Base-by-base conservation (phyloP, 2,329 filamentous ascomycete genomes). In the Scolecobasidium constrictum region DNA sequence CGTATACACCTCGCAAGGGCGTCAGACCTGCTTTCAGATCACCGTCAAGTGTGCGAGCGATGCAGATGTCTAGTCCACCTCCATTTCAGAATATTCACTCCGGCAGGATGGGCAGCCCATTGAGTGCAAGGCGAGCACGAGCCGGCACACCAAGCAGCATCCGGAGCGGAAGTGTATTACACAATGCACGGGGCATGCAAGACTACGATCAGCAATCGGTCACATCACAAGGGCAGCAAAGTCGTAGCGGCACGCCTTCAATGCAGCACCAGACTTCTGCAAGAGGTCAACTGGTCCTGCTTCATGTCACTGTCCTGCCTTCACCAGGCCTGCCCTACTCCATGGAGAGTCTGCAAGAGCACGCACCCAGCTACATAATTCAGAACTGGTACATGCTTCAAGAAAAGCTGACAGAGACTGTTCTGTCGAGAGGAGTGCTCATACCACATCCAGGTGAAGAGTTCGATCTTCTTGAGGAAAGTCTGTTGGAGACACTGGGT, bases 401-500 rank as follows among this genome's bases (percentile, higher is more conserved):
- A 49, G 78, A 83, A 42, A 80, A 82, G 46, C 68, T 85, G 3
- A 77, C 77, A 2, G 82, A 86, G 40, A 85, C 82, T 0, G 77
- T 87, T 9, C 71, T 83, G 49, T 74, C 83, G 54, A 73, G 85
- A 17, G 85, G 83, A 2, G 71, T 92, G 23, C 65, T 92, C 35
- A 71, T 92, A 5, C 77, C 83, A 2, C 86, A 92, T 55, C 85
- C 85, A 1, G 76, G 84, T 50, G 81, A 81, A 44, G 84, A 88
- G 56, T 90, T 84, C 53, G 84, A 88, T 58, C 64, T 86, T 44
- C 71, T 92, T 0, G 83, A 90, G 61, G 84, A 88, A 62, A 70
- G 83, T 20, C 67, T 90, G 23, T 65, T 88, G 3, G 83, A 88
- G 58, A 78, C 81, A 2, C 62, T 88, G 36, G 83, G 86, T 56